phyloP scores from a whole-genome alignment of 2,329 filamentous ascomycete genomes.

The Cercospora berteroae region DNA sequence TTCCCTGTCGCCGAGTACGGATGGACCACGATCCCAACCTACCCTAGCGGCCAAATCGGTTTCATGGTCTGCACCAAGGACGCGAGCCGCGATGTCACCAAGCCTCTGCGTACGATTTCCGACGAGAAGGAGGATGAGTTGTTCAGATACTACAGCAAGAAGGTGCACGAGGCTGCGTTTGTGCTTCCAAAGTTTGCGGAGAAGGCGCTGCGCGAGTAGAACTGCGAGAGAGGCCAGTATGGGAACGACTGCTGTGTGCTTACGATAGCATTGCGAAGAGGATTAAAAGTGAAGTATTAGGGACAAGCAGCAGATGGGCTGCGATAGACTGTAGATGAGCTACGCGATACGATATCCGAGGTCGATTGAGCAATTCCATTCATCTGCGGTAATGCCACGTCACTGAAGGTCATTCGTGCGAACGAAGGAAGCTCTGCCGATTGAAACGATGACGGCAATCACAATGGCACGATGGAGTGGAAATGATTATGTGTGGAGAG shows the following conservation, averaged over 20 bases:
- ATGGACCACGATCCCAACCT: conserved; percentile 98
- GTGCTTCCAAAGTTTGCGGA: conserved; percentile 90
- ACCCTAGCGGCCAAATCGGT: conserved; percentile 97
- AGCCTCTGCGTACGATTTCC: conserved; percentile 77
- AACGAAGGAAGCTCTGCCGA: background rate
- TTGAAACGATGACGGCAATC: background rate
- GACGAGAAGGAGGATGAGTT: conserved; percentile 86
- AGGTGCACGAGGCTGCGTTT: conserved; percentile 94
- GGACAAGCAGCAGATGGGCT: too few species aligned
- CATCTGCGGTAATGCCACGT: background rate
- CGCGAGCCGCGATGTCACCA: conserved; percentile 74
- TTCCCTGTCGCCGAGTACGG: conserved; percentile 98
- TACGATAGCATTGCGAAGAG: background rate
- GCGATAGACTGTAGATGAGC: background rate
- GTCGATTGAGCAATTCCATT: background rate
- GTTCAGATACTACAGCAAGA: conserved; percentile 95
- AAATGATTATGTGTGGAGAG: background rate
- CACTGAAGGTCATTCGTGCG: background rate
- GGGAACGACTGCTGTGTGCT: background rate
- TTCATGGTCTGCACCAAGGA: conserved; percentile 99
- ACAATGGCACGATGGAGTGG: background rate
- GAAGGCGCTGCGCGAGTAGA: conserved; percentile 56
- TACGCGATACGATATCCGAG: background rate
- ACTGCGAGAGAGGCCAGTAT: background rate
- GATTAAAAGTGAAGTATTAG: background rate